phyloP scores from a whole-genome alignment of 2,329 filamentous ascomycete genomes.

The Exophiala oligosperma region DNA sequence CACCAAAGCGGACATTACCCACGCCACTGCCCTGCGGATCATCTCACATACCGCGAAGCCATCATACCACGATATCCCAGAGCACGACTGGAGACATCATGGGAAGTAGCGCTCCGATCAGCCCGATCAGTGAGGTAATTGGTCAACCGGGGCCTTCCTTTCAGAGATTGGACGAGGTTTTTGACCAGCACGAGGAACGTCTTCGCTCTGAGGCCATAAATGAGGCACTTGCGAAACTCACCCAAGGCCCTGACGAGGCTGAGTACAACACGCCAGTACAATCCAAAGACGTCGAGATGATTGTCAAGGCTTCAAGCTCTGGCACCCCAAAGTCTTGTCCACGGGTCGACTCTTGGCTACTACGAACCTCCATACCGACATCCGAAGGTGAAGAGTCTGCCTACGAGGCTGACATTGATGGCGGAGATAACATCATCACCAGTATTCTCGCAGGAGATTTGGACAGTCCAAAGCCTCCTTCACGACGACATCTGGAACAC shows the following conservation, averaged over 20 bases:
- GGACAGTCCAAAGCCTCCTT: background rate
- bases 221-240: background rate
- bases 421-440: background rate
- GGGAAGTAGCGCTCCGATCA: conserved; percentile 8
- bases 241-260: background rate
- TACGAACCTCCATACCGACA: conserved; percentile 8
- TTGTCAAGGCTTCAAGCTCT: background rate
- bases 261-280: background rate
- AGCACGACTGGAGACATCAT: conserved; percentile 36
- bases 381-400: background rate
- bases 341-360: conserved; percentile 13
- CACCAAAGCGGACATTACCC: conserved; percentile 13
- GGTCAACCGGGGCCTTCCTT: conserved; percentile 12
- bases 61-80: conserved; percentile 15
- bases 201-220: background rate
- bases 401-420: background rate
- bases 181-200: conserved; percentile 9
- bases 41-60: background rate
- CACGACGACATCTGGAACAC: background rate
- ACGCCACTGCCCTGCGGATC: background rate
- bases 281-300: background rate
- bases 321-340: conserved; percentile 4
- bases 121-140: conserved; percentile 1
- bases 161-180: conserved; percentile 23
- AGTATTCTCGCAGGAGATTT: background rate